Evolutionary conservation across 169 alveolate genomes (phyloP), one percentile per base, ranked within the genome.

Genomic region (Plasmodium reichenowi): DNA sequence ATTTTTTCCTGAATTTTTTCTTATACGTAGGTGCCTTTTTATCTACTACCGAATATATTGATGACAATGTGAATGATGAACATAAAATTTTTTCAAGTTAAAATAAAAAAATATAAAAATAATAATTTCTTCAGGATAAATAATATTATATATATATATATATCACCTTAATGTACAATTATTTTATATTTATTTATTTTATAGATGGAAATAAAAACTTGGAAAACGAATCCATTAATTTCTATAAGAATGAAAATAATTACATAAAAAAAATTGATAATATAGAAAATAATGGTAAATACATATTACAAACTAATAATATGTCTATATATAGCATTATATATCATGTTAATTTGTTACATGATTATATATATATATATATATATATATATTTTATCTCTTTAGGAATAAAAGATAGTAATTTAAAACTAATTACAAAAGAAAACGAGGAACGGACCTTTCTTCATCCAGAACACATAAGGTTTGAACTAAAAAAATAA

Each of bases 231-330:
- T 9, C 47, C 63, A 76, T 45, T 6, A 17, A 64, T 10, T 64
- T 64, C 32, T 64, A 56, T 38, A 48, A 76, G 50, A 50, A 29
- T 52, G 75, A 58, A 24, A 64, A 29, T 20, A 43, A 76, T 26
- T 76, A 76, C 52, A 64, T 76, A 45, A 22, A 76, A 45, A 64
- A 76, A 29, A 22, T 76, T 76, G 89, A 76, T 52, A 76, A 76
- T 47, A 54, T 76, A 43, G 70, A 76, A 76, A 66, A 76, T 66
- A 76, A 64, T 6, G 89, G 89, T 76, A 63, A 76, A 0, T 38
- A 38, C 47, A 38, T 5, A 38, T 38, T 38, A 38, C 9, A 38
- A 38, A 38, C 47, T 38, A 38, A 38, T 9, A 38, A 38, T 5
- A 1, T 38, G 47, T 38, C 10, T 38, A 38, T 38, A 38, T 17